These are phyloP conservation scores for Lachancea thermotolerans DNA, from an alignment of 805 yeast species.

Conservation along the genomic window DNA sequence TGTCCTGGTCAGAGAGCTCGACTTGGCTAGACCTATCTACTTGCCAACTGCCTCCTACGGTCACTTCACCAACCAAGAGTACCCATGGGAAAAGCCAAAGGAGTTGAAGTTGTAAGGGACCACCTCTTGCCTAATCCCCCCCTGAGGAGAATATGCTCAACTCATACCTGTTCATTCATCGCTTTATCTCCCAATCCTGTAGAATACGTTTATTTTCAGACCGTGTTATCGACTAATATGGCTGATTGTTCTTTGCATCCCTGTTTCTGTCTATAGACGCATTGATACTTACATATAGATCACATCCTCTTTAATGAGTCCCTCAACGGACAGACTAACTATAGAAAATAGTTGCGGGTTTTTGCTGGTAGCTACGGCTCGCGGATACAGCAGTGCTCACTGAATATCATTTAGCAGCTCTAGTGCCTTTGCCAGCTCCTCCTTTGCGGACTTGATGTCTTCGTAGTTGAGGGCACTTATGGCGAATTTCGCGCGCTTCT, in stretches of 20 bases:
- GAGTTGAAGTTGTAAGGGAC: constrained; percentile 48
- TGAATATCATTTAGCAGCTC: constrained; percentile 28
- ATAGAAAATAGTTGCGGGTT: too few species aligned
- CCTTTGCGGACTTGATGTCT: constrained; percentile 61
- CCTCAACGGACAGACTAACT: constrained; percentile 8
- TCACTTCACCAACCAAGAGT: constrained; percentile 98
- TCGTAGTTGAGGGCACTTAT: constrained; percentile 75
- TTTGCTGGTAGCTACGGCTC: too few species aligned
- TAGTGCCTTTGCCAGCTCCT: constrained; percentile 51
- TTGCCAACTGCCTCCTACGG: constrained; percentile 99
- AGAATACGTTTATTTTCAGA: constrained; percentile 5
- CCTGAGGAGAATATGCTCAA: constrained; percentile 2
- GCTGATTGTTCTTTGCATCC: constrained; percentile 6
- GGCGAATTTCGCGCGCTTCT: constrained; percentile 67
- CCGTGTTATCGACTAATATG: constrained; percentile 1
- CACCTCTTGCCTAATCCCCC: not conserved
- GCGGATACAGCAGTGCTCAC: not conserved
- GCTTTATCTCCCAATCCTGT: constrained; percentile 5
- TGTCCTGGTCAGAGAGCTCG: constrained; percentile 92
- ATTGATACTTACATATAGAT: constrained; percentile 7
- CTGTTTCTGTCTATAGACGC: constrained; percentile 8
- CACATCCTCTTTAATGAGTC: constrained; percentile 5
- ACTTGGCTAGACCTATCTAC: constrained; percentile 98
- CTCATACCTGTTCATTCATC: not conserved
- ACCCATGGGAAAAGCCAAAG: constrained; percentile 98